Conservation (phyloP, 805 yeast genomes). For the Yamadazyma laniorum region DNA sequence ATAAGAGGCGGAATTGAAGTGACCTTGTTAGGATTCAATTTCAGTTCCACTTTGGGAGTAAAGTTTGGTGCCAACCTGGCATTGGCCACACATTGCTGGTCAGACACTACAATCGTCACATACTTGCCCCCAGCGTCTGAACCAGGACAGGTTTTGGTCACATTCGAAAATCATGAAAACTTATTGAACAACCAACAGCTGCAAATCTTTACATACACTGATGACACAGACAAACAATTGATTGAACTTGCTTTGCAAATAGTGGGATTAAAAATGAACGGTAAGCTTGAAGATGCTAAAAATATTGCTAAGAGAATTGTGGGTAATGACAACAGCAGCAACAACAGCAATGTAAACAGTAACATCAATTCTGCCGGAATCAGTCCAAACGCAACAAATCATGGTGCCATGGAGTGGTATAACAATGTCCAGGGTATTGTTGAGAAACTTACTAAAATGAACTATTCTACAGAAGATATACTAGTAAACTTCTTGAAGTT, state of each 20-base stretch:
- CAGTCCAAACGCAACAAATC: slow-evolving; percentile 10
- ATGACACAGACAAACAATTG: slow-evolving; percentile 92
- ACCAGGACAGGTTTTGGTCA: slow-evolving; percentile 89
- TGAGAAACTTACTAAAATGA: slow-evolving; percentile 43
- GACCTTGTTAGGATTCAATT: slow-evolving; percentile 83
- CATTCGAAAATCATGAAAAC: slow-evolving; percentile 59
- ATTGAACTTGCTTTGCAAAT: slow-evolving; percentile 94
- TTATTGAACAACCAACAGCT: slow-evolving; percentile 35
- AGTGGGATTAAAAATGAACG: slow-evolving; percentile 96
- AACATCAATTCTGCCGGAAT: slow-evolving; percentile 23
- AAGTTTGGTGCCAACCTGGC: slow-evolving; percentile 83
- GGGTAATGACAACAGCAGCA: slow-evolving; percentile 49
- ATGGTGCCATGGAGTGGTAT: slow-evolving; percentile 40
- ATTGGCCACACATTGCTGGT: slow-evolving; percentile 92
- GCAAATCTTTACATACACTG: slow-evolving; percentile 84
- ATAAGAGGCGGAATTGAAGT: slow-evolving; percentile 95
- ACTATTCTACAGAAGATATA: slow-evolving; percentile 49
- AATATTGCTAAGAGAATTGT: slow-evolving; percentile 90
- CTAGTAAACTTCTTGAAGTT: slow-evolving; percentile 52
- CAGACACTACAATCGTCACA: slow-evolving; percentile 88
- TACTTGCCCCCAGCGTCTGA: slow-evolving; percentile 87
- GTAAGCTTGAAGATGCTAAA: slow-evolving; percentile 89
- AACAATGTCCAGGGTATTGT: slow-evolving; percentile 52
- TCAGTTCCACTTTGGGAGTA: slow-evolving; percentile 77
- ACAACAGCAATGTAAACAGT: slow-evolving; percentile 3